Conservation (phyloP, 2,329 filamentous ascomycete genomes). For the Pseudocercospora fuligena region DNA sequence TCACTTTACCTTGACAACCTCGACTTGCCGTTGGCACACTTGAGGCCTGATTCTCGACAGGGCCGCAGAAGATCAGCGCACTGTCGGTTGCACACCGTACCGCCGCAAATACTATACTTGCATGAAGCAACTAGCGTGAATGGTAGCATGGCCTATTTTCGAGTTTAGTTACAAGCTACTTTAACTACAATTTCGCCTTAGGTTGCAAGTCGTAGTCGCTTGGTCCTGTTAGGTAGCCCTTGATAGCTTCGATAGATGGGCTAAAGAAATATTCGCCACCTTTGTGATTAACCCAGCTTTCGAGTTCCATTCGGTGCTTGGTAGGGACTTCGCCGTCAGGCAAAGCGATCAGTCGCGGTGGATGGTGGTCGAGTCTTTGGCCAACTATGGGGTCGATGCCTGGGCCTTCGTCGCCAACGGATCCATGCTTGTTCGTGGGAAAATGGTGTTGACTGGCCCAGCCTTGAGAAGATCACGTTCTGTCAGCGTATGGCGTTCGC, state of each 20-base stretch:
- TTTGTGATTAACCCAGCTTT: slow-evolving; percentile 14
- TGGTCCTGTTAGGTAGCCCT: slow-evolving; percentile 14
- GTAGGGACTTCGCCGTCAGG: slow-evolving; percentile 12
- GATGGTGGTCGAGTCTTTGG: slow-evolving; percentile 15
- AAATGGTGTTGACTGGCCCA: slow-evolving; percentile 15
- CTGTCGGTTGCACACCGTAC: not conserved
- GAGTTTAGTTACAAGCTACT: slow-evolving; percentile 7
- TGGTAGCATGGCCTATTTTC: not conserved
- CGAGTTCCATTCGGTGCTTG: slow-evolving; percentile 15
- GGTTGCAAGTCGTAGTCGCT: slow-evolving; percentile 11
- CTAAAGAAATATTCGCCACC: slow-evolving; percentile 15
- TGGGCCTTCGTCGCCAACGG: slow-evolving; percentile 13
- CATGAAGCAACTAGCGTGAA: not conserved
- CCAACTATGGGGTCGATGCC: slow-evolving; percentile 14
- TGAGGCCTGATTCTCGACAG: not conserved
- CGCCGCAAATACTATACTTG: not conserved
- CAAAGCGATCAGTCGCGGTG: slow-evolving; percentile 15
- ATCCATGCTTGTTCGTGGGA: slow-evolving; percentile 9
- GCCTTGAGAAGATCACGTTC: slow-evolving; percentile 11
- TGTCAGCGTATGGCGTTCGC: not conserved
- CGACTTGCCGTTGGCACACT: not conserved
- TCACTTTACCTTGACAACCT: not conserved
- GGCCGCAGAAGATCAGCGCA: not conserved
- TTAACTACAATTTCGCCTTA: slow-evolving; percentile 12
- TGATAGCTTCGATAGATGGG: slow-evolving; percentile 14